These are phyloP conservation scores for Cyanodermella asteris DNA, from an alignment of 2,329 filamentous ascomycete genomes.

Conservation along the genomic window DNA sequence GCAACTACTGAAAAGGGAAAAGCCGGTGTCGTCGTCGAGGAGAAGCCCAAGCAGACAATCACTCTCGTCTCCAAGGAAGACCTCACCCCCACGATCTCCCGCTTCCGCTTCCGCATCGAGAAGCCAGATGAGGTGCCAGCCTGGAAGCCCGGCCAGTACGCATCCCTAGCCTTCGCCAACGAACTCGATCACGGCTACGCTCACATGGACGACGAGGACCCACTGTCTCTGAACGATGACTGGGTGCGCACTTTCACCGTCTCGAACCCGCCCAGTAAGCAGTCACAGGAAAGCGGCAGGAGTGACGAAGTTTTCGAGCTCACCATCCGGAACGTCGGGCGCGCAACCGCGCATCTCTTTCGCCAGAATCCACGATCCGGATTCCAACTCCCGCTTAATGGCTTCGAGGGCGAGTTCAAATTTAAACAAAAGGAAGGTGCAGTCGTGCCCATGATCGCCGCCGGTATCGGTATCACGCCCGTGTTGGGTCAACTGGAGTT, in stretches of 20 bases:
- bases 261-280: constrained; percentile 34
- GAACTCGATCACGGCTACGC: constrained; percentile 53
- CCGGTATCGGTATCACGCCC: constrained; percentile 67
- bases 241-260: constrained; percentile 68
- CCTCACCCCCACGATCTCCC: constrained; percentile 44
- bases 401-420: constrained; percentile 47
- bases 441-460: constrained; percentile 44
- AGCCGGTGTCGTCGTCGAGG: constrained; percentile 5
- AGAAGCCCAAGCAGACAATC: too few relatives aligned
- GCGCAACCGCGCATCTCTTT: constrained; percentile 45
- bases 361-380: constrained; percentile 27
- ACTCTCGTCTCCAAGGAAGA: constrained; percentile 34
- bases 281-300: too few relatives aligned
- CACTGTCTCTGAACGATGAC: constrained; percentile 62
- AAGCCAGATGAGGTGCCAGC: constrained; percentile 13
- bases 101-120: constrained; percentile 36
- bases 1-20: constrained; percentile 34
- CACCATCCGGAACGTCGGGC: constrained; percentile 46
- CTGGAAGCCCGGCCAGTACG: constrained; percentile 56
- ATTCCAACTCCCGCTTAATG: constrained; percentile 45
- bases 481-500: constrained; percentile 45
- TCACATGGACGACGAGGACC: constrained; percentile 70
- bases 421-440: constrained; percentile 16
- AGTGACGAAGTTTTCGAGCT: constrained; percentile 44
- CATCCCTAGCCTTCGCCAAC: constrained; percentile 48